phyloP scores from a whole-genome alignment of 805 yeast genomes.

The Cyberlindnera suaveolens region DNA sequence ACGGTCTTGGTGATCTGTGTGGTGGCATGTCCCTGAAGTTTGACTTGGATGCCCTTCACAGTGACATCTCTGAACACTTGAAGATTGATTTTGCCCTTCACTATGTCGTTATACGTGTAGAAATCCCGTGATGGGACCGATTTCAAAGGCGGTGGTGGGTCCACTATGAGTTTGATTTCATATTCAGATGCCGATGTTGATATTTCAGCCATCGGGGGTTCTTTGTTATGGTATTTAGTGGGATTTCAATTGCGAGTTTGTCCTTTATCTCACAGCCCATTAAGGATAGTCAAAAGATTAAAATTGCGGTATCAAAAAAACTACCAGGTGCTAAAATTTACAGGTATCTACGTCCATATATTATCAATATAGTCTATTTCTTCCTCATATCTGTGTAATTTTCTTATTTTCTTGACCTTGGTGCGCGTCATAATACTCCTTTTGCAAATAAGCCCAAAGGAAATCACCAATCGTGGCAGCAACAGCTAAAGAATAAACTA shows the following conservation, averaged over 20 bases:
- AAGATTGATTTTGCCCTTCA: constrained; percentile 14
- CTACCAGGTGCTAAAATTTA: too few species aligned
- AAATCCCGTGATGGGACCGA: not conserved
- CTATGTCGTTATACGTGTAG: constrained; percentile 12
- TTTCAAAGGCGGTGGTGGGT: not conserved
- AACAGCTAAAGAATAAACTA: constrained; percentile 70
- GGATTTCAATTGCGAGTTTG: not conserved
- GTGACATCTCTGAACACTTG: constrained; percentile 28
- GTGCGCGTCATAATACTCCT: constrained; percentile 10
- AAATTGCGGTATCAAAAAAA: too few species aligned
- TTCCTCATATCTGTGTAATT: not conserved
- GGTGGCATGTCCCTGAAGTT: constrained; percentile 42
- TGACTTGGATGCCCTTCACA: constrained; percentile 42
- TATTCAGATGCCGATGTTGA: not conserved
- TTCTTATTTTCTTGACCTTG: not conserved
- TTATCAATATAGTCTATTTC: too few species aligned
- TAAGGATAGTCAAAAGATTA: not conserved
- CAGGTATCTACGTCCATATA: too few species aligned
- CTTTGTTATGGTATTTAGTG: not conserved
- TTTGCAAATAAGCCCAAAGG: constrained; percentile 54
- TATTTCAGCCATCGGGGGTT: not conserved
- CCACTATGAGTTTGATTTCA: not conserved
- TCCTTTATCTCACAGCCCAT: not conserved
- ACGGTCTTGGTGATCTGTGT: constrained; percentile 29
- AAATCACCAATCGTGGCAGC: constrained; percentile 67